Conservation (phyloP, 2,329 filamentous ascomycete species). For the Pyrenochaeta sp. region DNA sequence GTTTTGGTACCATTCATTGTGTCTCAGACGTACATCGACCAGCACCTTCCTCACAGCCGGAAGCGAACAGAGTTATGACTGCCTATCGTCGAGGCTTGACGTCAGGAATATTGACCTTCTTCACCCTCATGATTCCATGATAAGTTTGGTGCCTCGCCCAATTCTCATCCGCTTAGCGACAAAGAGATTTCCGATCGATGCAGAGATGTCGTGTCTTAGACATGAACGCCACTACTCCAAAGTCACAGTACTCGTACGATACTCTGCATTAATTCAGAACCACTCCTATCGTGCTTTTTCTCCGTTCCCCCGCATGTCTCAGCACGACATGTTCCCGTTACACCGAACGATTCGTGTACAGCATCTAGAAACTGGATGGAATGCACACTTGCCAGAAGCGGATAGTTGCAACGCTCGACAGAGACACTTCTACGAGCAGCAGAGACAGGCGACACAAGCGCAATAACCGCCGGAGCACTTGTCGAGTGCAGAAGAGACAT, state of each 20-base stretch:
- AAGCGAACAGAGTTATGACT: neutral
- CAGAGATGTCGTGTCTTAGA: neutral
- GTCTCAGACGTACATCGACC: neutral
- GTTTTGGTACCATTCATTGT: neutral
- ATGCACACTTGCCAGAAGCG: constrained; percentile 7
- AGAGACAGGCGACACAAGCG: constrained; percentile 8
- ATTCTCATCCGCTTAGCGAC: neutral
- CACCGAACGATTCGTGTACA: neutral
- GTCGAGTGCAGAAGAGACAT: constrained; percentile 15
- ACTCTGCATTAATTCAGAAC: neutral
- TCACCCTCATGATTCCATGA: neutral
- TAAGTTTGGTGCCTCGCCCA: neutral
- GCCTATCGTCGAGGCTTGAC: neutral
- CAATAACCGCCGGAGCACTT: neutral
- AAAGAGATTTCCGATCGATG: neutral
- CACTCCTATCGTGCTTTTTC: neutral
- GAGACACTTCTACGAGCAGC: constrained; percentile 16
- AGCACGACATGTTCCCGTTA: neutral
- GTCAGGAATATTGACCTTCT: neutral
- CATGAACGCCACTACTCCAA: neutral
- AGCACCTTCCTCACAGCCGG: neutral
- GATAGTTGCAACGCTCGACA: constrained; percentile 2
- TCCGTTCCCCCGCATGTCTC: neutral
- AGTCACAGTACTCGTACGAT: neutral
- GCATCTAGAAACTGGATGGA: neutral